A percentile compares a stretch with the other conserved stretches of the same genome.
These are phyloP conservation scores for Candida incommunis DNA, from an alignment of 805 yeast genomes.

Conservation along the genomic window DNA sequence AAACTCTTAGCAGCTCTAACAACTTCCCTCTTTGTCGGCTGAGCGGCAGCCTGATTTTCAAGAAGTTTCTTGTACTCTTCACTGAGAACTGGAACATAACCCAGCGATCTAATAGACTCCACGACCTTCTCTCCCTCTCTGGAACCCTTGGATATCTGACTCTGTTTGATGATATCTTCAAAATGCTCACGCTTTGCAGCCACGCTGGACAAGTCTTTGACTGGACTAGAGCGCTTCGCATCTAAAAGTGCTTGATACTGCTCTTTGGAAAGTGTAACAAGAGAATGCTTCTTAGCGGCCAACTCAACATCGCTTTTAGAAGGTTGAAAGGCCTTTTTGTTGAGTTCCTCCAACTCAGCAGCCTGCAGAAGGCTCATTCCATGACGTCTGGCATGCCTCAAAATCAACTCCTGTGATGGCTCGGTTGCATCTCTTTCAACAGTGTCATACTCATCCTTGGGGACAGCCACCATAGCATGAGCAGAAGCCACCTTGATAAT, in stretches of 20 bases:
- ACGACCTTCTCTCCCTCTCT: conserved; percentile 15
- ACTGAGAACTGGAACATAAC: conserved; percentile 20
- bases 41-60: conserved; percentile 17
- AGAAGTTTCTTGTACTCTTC: conserved; percentile 22
- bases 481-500: conserved; percentile 7
- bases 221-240: conserved; percentile 2
- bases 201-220: conserved; percentile 9
- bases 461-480: conserved; percentile 17
- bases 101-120: conserved; percentile 18
- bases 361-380: conserved; percentile 7
- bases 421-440: conserved; percentile 5
- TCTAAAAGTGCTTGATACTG: conserved; percentile 4
- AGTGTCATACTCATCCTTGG: conserved; percentile 9
- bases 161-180: conserved; percentile 15
- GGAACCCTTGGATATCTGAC: conserved; percentile 3
- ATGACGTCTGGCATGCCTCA: conserved; percentile 4
- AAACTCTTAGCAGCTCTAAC: conserved; percentile 27
- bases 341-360: conserved; percentile 9
- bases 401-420: conserved; percentile 10
- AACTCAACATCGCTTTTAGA: conserved; percentile 14
- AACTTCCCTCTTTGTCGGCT: conserved; percentile 21
- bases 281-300: conserved; percentile 16
- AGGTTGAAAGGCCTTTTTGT: conserved; percentile 17
- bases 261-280: conserved; percentile 14
- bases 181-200: conserved; percentile 19